Base-by-base conservation (phyloP, 2,329 filamentous ascomycete genomes). In the Chaetomium strumarium region DNA sequence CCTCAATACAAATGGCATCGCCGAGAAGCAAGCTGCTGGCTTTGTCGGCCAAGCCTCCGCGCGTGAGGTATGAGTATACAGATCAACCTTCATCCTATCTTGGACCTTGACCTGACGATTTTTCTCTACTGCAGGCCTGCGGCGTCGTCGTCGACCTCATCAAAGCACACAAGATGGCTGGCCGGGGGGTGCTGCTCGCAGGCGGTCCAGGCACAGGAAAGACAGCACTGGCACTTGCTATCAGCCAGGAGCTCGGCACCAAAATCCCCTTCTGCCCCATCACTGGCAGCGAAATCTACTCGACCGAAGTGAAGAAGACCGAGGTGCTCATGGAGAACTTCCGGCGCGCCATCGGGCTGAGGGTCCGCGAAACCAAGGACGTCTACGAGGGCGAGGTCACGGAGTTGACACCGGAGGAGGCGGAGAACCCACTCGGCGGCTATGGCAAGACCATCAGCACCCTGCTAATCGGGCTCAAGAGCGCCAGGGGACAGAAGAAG, bases 271-370 rank as follows among this genome's bases (percentile, higher is more conserved):
- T 99, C 70, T 96, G 93, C 71, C 91, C 92, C 37, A 97, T 99
- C 67, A 93, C 96, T 49, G 93, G 91, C 63, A 96, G 91, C 76
- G 93, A 99, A 72, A 87, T 99, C 64, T 99, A 96, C 75, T 96
- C 90, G 62, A 86, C 92, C 42, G 93, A 99, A 72, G 91, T 99
- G 59, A 99, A 99, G 83, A 99, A 99, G 83, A 99, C 93, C 46
- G 93, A 99, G 72, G 87, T 95, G 61, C 75, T 99, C 68, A 97
- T 97, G 93, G 93, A 99, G 78, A 97, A 97, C 75, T 99, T 99
- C 72, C 83, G 93, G 68, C 81, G 93, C 67, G 93, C 93, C 54
- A 99, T 99, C 70, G 93, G 92, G 33, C 79, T 99, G 61, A 91
- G 95, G 67, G 93, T 99, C 61, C 90, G 93, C 65, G 93, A 99